A percentile compares a stretch with the other conserved stretches of the same genome.
Evolutionary conservation across 495 filamentous ascomycete genomes (phyloP).

Genomic region (Penicillium argentinense): DNA sequence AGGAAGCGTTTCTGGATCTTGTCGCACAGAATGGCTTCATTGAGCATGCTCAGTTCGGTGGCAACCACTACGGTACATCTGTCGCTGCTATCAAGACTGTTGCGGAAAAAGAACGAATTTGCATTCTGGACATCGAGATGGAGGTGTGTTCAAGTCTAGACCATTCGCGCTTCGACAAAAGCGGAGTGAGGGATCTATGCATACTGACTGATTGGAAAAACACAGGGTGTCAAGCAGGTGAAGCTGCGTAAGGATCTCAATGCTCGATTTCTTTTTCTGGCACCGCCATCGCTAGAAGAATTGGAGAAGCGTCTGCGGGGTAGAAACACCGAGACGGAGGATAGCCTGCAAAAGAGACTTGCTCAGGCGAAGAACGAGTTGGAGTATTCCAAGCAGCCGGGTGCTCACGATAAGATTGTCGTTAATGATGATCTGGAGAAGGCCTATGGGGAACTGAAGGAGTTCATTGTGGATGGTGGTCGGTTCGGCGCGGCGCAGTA

Average conservation of each 20-base stretch:
- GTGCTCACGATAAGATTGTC: conserved; percentile 80
- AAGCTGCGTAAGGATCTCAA: conserved; percentile 65
- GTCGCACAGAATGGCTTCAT: conserved; percentile 75
- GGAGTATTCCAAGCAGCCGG: conserved; percentile 69
- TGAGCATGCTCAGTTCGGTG: conserved; percentile 85
- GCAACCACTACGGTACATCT: conserved; percentile 85
- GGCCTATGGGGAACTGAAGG: conserved; percentile 76
- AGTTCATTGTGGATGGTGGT: conserved; percentile 57
- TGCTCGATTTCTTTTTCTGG: conserved; percentile 82
- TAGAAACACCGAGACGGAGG: conserved; percentile 83
- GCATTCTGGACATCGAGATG: conserved; percentile 82
- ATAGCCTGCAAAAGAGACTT: conserved; percentile 70
- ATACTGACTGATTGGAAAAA: conserved; percentile 79
- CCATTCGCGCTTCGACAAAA: no score
- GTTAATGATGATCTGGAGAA: conserved; percentile 87
- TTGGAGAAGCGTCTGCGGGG: conserved; percentile 76
- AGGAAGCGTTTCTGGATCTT: conserved; percentile 67
- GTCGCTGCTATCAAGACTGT: conserved; percentile 74
- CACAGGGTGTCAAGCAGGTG: conserved; percentile 89
- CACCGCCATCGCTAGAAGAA: conserved; percentile 71
- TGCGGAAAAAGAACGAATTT: conserved; percentile 52
- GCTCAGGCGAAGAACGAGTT: conserved; percentile 80
- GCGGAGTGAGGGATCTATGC: conserved; percentile 45
- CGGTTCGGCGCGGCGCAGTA: conserved; percentile 37
- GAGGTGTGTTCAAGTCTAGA: no score